Percentiles rank a stretch among this genome's conserved stretches.
Evolutionary conservation across 2,329 filamentous ascomycete genomes (phyloP).

Genomic region (Colletotrichum scovillei): DNA sequence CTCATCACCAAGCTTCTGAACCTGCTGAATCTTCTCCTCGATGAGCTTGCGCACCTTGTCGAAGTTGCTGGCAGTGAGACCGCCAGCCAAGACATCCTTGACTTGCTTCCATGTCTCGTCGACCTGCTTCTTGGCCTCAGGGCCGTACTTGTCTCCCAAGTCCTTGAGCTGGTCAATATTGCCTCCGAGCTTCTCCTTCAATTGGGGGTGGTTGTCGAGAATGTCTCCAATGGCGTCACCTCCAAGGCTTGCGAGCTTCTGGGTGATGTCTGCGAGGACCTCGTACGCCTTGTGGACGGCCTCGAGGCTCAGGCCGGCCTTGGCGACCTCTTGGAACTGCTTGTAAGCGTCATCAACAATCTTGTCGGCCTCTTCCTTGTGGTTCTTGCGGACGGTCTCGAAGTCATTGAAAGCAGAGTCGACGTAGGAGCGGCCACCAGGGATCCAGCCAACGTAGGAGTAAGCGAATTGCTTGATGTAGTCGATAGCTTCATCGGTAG

Average conservation of each 20-base stretch:
- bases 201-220: conserved; percentile 77
- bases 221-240: conserved; percentile 73
- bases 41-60: conserved; percentile 71
- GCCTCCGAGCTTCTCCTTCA: conserved; percentile 79
- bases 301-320: conserved; percentile 70
- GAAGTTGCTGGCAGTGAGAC: conserved; percentile 63
- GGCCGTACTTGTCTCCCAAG: conserved; percentile 76
- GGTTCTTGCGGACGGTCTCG: conserved; percentile 74
- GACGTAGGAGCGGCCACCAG: conserved; percentile 75
- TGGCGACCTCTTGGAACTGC: conserved; percentile 71
- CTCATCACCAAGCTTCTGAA: conserved; percentile 76
- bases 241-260: conserved; percentile 69
- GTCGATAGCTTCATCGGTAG: conserved; percentile 73
- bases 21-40: conserved; percentile 75
- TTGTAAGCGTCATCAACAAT: conserved; percentile 75
- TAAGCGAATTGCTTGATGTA: conserved; percentile 74
- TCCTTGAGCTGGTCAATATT: conserved; percentile 76
- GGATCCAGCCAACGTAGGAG: conserved; percentile 78
- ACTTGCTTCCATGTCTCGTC: conserved; percentile 78
- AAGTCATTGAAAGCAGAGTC: conserved; percentile 78
- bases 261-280: conserved; percentile 70
- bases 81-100: conserved; percentile 71
- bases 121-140: conserved; percentile 81
- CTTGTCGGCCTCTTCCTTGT: conserved; percentile 76
- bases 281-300: conserved; percentile 71